These are phyloP conservation scores for Musa schizocarpa DNA, from an alignment of 176 grass and related monocot species.

Conservation along the genomic window DNA sequence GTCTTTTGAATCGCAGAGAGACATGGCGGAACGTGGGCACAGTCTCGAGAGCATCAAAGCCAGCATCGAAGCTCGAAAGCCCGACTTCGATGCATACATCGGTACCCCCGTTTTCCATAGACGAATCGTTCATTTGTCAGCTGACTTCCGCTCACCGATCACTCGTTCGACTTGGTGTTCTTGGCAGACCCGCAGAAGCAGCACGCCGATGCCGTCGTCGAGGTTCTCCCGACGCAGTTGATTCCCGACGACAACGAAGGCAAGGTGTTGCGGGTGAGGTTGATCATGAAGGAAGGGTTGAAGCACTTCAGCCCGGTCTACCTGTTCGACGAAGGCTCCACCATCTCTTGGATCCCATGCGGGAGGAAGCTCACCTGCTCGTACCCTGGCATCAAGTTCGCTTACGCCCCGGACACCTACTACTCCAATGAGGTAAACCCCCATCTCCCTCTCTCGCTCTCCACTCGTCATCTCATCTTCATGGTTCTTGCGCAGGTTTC, in stretches of 20 bases:
- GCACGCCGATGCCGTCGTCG: conserved; percentile 12
- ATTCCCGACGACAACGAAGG: conserved; percentile 18
- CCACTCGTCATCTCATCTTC: neutral
- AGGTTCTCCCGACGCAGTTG: conserved; percentile 12
- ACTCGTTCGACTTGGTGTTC: neutral
- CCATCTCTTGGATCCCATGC: conserved; percentile 16
- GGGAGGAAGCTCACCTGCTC: conserved; percentile 17
- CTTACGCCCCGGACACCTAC: conserved; percentile 14
- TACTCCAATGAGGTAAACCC: neutral
- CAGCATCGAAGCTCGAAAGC: conserved; percentile 10
- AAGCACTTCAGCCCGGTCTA: conserved; percentile 3
- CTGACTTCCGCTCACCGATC: neutral
- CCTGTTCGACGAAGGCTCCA: conserved; percentile 21
- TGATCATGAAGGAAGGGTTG: conserved; percentile 17
- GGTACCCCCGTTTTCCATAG: neutral
- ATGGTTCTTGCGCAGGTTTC: neutral
- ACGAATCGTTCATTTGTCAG: neutral
- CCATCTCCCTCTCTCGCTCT: too few species aligned
- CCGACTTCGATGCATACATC: conserved; percentile 11
- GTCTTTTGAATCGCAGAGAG: neutral
- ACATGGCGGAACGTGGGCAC: conserved; percentile 15
- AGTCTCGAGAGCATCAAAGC: conserved; percentile 16
- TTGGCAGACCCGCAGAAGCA: conserved; percentile 17
- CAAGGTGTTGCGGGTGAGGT: conserved; percentile 14
- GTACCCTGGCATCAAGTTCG: conserved; percentile 19